phyloP scores from a whole-genome alignment of 1,284 basidiomycete genomes.

The Thecaphora thlaspeos region DNA sequence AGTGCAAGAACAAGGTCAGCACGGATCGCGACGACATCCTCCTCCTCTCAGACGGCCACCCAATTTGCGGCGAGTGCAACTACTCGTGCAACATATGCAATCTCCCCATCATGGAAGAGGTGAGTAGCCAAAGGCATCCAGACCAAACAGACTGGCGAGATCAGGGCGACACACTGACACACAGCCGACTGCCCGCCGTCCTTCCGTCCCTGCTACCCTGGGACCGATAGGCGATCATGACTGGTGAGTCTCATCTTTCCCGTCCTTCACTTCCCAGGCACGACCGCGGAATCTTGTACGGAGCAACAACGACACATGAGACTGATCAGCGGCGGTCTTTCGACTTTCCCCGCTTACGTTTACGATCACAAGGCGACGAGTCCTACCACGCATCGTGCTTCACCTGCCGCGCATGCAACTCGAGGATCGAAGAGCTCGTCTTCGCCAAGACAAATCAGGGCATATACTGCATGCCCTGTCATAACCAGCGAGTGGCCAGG shows the following conservation, averaged over 20 bases:
- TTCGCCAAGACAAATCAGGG: constrained; percentile 98
- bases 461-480: constrained; percentile 97
- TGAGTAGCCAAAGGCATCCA: background rate
- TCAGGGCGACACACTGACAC: background rate
- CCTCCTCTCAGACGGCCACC: constrained; percentile 90
- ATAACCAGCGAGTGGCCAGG: constrained; percentile 91
- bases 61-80: constrained; percentile 94
- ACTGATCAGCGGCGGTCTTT: too few relatives aligned
- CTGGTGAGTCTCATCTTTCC: too few relatives aligned
- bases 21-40: constrained; percentile 87
- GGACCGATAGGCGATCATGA: constrained; percentile 88
- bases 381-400: constrained; percentile 98
- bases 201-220: too few relatives aligned
- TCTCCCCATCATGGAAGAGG: constrained; percentile 38
- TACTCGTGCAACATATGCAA: constrained; percentile 65
- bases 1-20: constrained; percentile 63
- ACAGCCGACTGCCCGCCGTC: constrained; percentile 73
- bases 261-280: too few relatives aligned
- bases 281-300: too few relatives aligned
- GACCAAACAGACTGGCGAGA: too few relatives aligned
- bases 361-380: constrained; percentile 72
- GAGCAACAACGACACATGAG: too few relatives aligned
- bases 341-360: too few relatives aligned
- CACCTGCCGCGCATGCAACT: constrained; percentile 91
- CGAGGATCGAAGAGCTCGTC: constrained; percentile 93